These are phyloP conservation scores for sorghum (Sorghum bicolor) DNA, from an alignment of 176 grass and related monocot species.

Conservation along the genomic window DNA sequence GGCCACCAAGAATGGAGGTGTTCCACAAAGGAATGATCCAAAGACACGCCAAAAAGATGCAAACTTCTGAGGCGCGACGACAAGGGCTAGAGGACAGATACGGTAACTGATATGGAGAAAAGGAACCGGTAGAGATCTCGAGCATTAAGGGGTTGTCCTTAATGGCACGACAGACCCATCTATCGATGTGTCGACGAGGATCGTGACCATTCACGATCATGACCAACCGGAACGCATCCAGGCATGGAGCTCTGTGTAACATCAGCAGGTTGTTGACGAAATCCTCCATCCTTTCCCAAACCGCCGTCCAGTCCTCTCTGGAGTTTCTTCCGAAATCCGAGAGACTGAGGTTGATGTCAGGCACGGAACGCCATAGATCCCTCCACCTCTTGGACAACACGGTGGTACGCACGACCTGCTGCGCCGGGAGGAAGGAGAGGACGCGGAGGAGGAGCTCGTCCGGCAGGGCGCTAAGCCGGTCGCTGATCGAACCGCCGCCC, in stretches of 20 bases:
- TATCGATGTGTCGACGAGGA: not conserved
- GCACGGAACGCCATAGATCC: not conserved
- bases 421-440: not conserved
- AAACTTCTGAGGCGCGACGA: not conserved
- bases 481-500: not conserved
- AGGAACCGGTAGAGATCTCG: rapidly evolving
- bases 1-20: not conserved
- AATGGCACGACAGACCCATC: not conserved
- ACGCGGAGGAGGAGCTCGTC: not conserved
- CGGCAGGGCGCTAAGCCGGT: not conserved
- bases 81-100: not conserved
- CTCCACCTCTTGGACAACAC: not conserved
- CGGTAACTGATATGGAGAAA: not conserved
- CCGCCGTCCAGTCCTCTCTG: not conserved
- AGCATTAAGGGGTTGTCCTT: not conserved
- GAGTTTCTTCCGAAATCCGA: not conserved
- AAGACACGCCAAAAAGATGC: not conserved
- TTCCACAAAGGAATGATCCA: not conserved
- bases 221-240: not conserved
- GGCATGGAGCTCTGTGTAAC: not conserved
- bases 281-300: not conserved
- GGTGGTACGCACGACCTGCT: not conserved
- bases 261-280: not conserved
- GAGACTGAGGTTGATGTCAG: not conserved
- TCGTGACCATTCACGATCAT: rapidly evolving